Evolutionary conservation across 371 early-diverging fungal species (phyloP).

Genomic region (Lichtheimia corymbifera): DNA sequence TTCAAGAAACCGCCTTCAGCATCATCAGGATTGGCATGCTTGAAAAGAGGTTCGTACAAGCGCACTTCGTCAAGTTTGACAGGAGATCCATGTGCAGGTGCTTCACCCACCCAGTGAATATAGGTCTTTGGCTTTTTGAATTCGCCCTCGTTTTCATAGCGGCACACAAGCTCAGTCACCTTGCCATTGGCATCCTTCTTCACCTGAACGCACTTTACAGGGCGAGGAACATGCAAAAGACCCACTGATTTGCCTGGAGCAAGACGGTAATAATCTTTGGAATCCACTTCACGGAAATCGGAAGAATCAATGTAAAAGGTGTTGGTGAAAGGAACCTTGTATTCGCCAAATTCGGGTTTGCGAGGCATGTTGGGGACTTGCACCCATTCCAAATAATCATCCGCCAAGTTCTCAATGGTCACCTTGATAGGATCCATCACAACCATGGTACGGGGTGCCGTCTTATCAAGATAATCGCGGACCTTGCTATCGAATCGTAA

Average conservation of each 20-base stretch:
- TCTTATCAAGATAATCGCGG: constrained; percentile 92
- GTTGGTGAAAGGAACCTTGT: constrained; percentile 85
- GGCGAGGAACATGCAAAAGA: constrained; percentile 79
- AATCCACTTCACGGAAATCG: constrained; percentile 93
- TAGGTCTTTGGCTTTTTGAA: constrained; percentile 93
- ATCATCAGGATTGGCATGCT: constrained; percentile 86
- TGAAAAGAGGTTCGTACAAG: constrained; percentile 87
- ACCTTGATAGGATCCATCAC: constrained; percentile 90
- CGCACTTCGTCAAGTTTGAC: constrained; percentile 83
- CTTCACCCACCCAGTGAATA: constrained; percentile 98
- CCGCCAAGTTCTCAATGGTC: constrained; percentile 84
- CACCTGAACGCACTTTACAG: constrained; percentile 85
- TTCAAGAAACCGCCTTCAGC: constrained; percentile 91
- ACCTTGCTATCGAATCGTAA: constrained; percentile 94
- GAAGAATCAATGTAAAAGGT: constrained; percentile 91
- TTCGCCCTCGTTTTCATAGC: constrained; percentile 71
- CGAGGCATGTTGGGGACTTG: constrained; percentile 88
- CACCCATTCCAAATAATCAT: constrained; percentile 71
- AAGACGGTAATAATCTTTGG: constrained; percentile 93
- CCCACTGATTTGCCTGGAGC: constrained; percentile 95
- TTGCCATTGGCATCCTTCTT: constrained; percentile 75
- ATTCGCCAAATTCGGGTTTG: constrained; percentile 81
- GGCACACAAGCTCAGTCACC: constrained; percentile 75
- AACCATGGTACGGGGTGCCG: constrained; percentile 92
- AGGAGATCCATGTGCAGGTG: constrained; percentile 80